A percentile compares a stretch with the other conserved stretches of the same genome.
Evolutionary conservation across 805 yeast species (phyloP).

Genomic region (Candida maesae): DNA sequence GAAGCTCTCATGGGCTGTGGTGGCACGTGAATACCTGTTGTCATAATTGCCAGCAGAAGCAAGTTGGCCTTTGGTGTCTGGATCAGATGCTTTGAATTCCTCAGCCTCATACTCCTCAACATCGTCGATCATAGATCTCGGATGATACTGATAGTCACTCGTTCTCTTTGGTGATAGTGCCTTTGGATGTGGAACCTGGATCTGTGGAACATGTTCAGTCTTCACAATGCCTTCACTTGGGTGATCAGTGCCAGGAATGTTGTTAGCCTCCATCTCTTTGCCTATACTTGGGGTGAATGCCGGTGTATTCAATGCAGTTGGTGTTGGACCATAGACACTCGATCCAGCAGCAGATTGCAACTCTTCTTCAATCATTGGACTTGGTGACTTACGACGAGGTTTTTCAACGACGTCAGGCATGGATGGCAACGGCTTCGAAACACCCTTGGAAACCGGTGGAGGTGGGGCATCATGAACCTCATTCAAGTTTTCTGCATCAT

Average conservation of each 20-base stretch:
- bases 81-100: neutral
- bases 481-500: too few species aligned
- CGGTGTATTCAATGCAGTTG: conserved; percentile 10
- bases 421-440: conserved; percentile 2
- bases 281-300: conserved; percentile 5
- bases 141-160: neutral
- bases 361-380: conserved; percentile 5
- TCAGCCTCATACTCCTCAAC: conserved; percentile 6
- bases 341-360: conserved; percentile 17
- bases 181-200: conserved; percentile 13
- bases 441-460: neutral
- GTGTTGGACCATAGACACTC: conserved; percentile 22
- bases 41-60: neutral
- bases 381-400: conserved; percentile 11
- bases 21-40: conserved; percentile 10
- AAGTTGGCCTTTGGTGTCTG: too few species aligned
- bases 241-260: conserved; percentile 7
- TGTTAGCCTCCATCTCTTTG: neutral
- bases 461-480: neutral
- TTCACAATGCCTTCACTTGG: conserved; percentile 5
- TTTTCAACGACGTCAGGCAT: conserved; percentile 4
- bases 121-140: conserved; percentile 10
- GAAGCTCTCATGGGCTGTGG: conserved; percentile 9
- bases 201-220: conserved; percentile 5
- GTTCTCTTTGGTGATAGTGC: conserved; percentile 5